Conservation (phyloP, 2,329 filamentous ascomycete genomes). For the Teratosphaeria gauchensis region DNA sequence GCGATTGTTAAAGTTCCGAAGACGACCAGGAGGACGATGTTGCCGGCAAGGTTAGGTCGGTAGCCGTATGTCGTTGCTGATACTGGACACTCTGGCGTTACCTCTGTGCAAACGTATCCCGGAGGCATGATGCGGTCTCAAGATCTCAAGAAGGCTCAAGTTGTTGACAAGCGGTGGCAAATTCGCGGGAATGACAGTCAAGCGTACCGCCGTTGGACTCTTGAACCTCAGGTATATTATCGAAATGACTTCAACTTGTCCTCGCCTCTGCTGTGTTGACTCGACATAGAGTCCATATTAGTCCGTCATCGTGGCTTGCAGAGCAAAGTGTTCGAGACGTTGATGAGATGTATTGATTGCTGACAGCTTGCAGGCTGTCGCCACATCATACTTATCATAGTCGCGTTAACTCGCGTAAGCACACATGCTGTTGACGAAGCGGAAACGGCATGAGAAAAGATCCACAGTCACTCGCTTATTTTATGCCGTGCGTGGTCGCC, state of each 20-base stretch:
- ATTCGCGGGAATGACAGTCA: not conserved
- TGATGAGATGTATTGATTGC: not conserved
- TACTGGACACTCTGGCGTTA: slow-evolving; percentile 26
- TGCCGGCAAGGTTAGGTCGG: slow-evolving; percentile 28
- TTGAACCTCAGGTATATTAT: not conserved
- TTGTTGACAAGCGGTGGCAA: not conserved
- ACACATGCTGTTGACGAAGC: not conserved
- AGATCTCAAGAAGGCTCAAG: not conserved
- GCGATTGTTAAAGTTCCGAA: slow-evolving; percentile 27
- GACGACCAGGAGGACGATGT: slow-evolving; percentile 30
- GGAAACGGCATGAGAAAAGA: not conserved
- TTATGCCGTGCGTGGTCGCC: not conserved
- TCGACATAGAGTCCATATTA: not conserved
- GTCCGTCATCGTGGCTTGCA: not conserved
- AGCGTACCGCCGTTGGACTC: not conserved
- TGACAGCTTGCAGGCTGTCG: not conserved
- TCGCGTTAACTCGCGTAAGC: not conserved
- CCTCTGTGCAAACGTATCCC: slow-evolving; percentile 16
- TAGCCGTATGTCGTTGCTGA: slow-evolving; percentile 32
- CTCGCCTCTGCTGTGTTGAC: not conserved
- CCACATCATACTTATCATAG: not conserved
- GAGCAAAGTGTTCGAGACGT: not conserved
- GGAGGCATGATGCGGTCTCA: not conserved
- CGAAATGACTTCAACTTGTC: not conserved
- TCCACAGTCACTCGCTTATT: not conserved